Evolutionary conservation across 768 basidiomycete species (phyloP), one percentile per base, ranked within the genome.

Genomic region (Naganishia onofrii): DNA sequence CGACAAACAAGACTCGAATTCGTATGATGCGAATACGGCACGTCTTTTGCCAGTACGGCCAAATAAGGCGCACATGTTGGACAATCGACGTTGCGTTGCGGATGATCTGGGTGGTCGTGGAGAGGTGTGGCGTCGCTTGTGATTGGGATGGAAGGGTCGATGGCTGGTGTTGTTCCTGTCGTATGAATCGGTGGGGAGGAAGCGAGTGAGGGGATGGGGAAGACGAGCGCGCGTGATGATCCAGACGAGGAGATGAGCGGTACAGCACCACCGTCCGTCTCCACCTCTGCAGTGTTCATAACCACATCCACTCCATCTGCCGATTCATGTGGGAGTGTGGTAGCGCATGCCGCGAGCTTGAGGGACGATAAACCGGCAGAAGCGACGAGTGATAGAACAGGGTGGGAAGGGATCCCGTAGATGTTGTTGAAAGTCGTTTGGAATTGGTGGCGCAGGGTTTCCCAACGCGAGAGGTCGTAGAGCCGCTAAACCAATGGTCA

Each of bases 1-100:
- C 88, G 82, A 78, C 96, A 98, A 19, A 98, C 94, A 67, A 99
- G 91, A 0, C 92, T 95, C 26, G 93, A 95, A 77, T 95, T 97
- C 48, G 89, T 88, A 78, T 98, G 93, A 82, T 98, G 94, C 74
- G 90, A 91, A 77, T 86, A 88, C 0, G 96, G 94, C 0, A 97
- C 92, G 73, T 93, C 91, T 68, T 85, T 84, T 15, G 90, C 92
- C 9, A 99, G 86, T 70, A 85, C 84, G 26, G 89, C 88, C 10
- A 94, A 83, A 28, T 88, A 87, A 48, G 86, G 84, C 21, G 92
- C 90, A 81, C 96, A 99, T 4, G 92, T 89, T 0, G 96, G 96
- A 80, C 96, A 99, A 76, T 95, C 78, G 21, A 76, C 57, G 67
- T 81, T 81, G 0, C 80, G 76, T 2, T 73, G 71, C 3, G 70